Percentiles rank a stretch among this genome's conserved stretches.
Evolutionary conservation across 305 asterid species (phyloP).

Genomic region (Petunia hybrid): DNA sequence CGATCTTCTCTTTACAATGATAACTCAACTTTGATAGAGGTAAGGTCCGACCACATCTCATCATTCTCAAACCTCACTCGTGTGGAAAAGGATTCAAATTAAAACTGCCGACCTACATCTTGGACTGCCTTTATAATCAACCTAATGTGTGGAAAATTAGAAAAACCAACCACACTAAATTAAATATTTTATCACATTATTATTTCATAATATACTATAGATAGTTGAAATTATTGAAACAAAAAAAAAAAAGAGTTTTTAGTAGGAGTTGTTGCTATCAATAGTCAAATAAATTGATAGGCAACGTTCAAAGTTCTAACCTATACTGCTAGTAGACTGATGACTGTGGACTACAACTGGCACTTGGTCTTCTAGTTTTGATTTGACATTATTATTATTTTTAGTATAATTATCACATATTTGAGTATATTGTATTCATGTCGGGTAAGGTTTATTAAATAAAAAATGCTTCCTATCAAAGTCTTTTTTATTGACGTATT

Average conservation of each 20-base stretch:
- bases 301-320: constrained; percentile 29
- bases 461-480: too few relatives aligned
- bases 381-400: neutral
- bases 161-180: constrained; percentile 5
- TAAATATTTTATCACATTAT: neutral
- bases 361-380: neutral
- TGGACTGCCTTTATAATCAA: constrained; percentile 11
- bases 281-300: constrained; percentile 25
- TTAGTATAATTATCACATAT: too few relatives aligned
- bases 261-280: constrained; percentile 11
- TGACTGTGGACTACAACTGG: constrained; percentile 20
- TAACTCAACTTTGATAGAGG: too few relatives aligned
- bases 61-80: too few relatives aligned
- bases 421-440: too few relatives aligned
- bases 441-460: too few relatives aligned
- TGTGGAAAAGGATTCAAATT: too few relatives aligned
- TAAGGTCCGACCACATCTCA: too few relatives aligned
- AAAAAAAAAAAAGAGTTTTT: neutral
- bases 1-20: too few relatives aligned
- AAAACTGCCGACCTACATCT: constrained; percentile 18
- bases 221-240: neutral
- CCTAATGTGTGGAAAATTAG: constrained; percentile 6
- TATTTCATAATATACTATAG: neutral
- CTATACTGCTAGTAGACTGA: constrained; percentile 27
- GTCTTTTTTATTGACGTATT: too few relatives aligned